Conservation (phyloP, 139 green algal genomes). For the Chlorella sorokiniana region DNA sequence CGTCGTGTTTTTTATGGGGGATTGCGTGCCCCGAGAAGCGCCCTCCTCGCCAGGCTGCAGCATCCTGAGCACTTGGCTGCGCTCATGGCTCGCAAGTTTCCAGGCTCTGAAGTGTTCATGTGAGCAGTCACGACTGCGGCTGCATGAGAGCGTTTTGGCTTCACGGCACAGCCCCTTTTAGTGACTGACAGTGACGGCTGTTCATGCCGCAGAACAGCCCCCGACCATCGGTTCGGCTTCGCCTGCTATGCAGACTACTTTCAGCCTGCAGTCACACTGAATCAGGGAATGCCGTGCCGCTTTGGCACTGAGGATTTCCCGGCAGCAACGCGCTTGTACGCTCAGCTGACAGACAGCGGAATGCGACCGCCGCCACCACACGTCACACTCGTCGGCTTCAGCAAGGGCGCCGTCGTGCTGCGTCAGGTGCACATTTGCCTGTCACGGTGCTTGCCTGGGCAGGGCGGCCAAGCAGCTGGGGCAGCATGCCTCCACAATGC, state of each 20-base stretch:
- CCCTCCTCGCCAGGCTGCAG: constrained; percentile 27
- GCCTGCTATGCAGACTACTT: too few relatives aligned
- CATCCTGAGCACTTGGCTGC: constrained; percentile 25
- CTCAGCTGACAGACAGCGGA: not conserved
- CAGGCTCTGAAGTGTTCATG: constrained; percentile 6
- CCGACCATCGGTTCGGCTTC: too few relatives aligned
- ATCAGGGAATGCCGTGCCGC: not conserved
- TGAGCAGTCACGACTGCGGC: constrained; percentile 2
- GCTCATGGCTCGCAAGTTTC: constrained; percentile 45
- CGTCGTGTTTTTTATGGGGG: constrained; percentile 40
- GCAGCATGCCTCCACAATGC: not conserved
- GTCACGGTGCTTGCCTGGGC: not conserved
- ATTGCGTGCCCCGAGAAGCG: constrained; percentile 16
- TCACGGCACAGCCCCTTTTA: too few relatives aligned
- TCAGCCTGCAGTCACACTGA: not conserved
- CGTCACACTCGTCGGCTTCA: constrained; percentile 45
- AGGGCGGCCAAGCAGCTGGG: not conserved
- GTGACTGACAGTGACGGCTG: too few relatives aligned
- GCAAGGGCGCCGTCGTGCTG: constrained; percentile 64
- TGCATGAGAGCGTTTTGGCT: too few relatives aligned
- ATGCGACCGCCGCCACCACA: not conserved
- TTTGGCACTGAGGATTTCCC: constrained; percentile 7
- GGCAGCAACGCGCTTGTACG: not conserved
- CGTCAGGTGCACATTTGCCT: constrained; percentile 48
- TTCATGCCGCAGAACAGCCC: not conserved